Percentiles rank a stretch among this genome's conserved stretches.
Conservation (phyloP, 129 eudicot genomes). For the Chrysanthemum makinoi region DNA sequence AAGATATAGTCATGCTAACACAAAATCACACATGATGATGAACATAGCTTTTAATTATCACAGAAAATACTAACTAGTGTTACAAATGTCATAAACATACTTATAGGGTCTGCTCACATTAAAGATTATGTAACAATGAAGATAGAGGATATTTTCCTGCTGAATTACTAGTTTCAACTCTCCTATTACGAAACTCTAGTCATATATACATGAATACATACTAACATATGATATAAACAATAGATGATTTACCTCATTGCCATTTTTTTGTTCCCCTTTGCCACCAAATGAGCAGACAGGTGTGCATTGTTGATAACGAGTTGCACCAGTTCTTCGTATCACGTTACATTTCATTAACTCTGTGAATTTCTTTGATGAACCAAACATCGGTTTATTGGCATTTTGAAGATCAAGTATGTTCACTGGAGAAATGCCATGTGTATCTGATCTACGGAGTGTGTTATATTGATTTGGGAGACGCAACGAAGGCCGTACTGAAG, state of each 20-base stretch:
- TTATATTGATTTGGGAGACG: slow-evolving; percentile 14
- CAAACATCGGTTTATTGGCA: slow-evolving; percentile 14
- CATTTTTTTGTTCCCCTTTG: slow-evolving; percentile 48
- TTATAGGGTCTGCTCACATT: no score
- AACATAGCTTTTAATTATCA: background rate
- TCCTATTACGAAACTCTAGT: background rate
- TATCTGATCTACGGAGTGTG: slow-evolving; percentile 18
- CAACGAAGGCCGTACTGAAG: slow-evolving; percentile 36
- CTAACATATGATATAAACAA: slow-evolving; percentile 11
- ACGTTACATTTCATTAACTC: slow-evolving; percentile 24
- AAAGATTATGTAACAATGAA: no score
- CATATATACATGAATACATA: background rate
- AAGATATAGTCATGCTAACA: background rate
- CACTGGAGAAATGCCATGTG: slow-evolving; percentile 15
- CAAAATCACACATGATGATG: background rate
- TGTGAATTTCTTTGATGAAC: slow-evolving; percentile 32
- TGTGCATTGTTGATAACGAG: slow-evolving; percentile 35
- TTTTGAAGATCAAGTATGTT: slow-evolving; percentile 20
- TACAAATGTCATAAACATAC: background rate
- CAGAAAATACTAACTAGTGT: background rate
- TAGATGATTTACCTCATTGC: slow-evolving; percentile 45
- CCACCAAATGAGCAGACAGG: slow-evolving; percentile 65
- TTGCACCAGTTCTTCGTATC: slow-evolving; percentile 17
- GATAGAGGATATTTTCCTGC: no score
- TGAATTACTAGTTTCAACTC: background rate